Base-by-base conservation (phyloP, 2,329 filamentous ascomycete species). In the Penicillium sclerotigenum region DNA sequence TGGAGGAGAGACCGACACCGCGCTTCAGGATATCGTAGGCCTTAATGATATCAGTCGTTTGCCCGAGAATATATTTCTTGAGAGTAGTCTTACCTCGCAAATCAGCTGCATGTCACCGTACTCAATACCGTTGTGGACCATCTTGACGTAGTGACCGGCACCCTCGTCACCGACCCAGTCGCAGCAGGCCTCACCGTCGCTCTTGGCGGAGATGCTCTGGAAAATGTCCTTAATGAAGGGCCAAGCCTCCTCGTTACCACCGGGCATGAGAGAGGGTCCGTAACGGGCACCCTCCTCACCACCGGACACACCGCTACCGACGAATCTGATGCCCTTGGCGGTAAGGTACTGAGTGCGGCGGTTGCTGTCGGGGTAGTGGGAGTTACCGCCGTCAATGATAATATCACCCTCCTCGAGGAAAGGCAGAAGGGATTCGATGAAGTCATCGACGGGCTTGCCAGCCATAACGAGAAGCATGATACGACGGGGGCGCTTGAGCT, bases 81-180 rank as follows among this genome's bases (percentile, higher is more conserved):
- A 33, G 43, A 20, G 42, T 22, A 37, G 34, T 16, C 85, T 70
- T 80, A 96, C 93, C 87, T 99, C 94, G 80, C 89, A 95, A 77
- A 99, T 99, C 73, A 99, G 85, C 84, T 99, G 94, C 94, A 99
- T 99, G 82, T 99, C 94, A 87, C 94, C 94, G 77, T 99, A 99
- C 83, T 99, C 94, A 71, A 99, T 99, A 85, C 94, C 94, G 81
- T 99, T 99, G 88, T 99, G 94, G 63, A 99, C 94, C 94, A 99
- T 99, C 90, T 99, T 99, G 83, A 99, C 93, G 84, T 97, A 99
- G 87, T 99, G 94, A 71, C 94, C 94, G 80, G 94, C 90, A 86
- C 94, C 94, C 79, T 97, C 91, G 80, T 97, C 94, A 82, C 94
- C 94, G 71, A 99, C 94, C 94, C 94, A 99, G 80, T 99, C 94